These are phyloP conservation scores for Leishmania braziliensis DNA, from an alignment of 208 protist genomes.

Conservation along the genomic window DNA sequence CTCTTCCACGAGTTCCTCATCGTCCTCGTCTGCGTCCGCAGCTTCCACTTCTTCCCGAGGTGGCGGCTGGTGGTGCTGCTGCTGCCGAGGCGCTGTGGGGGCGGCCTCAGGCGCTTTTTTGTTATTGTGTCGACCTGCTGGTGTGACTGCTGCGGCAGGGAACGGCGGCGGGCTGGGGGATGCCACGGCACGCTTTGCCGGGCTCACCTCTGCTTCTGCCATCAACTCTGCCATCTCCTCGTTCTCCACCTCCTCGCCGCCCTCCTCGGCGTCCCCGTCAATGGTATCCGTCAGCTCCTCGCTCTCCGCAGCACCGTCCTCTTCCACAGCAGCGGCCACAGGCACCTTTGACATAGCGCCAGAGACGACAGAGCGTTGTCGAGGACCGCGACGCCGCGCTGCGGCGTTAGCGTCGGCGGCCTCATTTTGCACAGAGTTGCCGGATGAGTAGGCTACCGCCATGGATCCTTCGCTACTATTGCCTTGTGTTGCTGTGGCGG, in stretches of 20 bases:
- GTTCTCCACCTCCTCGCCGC: slow-evolving; percentile 24
- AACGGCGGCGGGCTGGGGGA: background rate
- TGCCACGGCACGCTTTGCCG: background rate
- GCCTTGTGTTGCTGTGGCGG: background rate
- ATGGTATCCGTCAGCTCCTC: slow-evolving; percentile 32
- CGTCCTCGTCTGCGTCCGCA: slow-evolving; percentile 10
- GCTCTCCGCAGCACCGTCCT: slow-evolving; percentile 28
- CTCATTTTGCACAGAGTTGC: background rate
- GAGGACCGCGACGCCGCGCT: slow-evolving; percentile 9
- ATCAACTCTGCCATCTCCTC: slow-evolving; percentile 23
- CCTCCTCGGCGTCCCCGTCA: slow-evolving; percentile 28
- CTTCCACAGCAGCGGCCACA: slow-evolving; percentile 1
- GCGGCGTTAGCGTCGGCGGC: background rate
- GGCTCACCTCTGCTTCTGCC: slow-evolving; percentile 19
- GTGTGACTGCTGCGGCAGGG: slow-evolving; percentile 1
- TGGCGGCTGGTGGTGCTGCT: background rate
- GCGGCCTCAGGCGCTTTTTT: background rate
- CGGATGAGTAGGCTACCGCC: background rate
- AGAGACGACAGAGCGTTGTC: slow-evolving; percentile 11
- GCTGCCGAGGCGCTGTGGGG: slow-evolving; percentile 6
- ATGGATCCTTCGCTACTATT: background rate
- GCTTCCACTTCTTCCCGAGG: background rate
- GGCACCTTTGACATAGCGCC: background rate
- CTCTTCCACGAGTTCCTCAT: slow-evolving; percentile 31
- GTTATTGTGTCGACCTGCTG: slow-evolving; percentile 6